Conservation (phyloP, 257 asterid genomes). For the Agastache rugosa region DNA sequence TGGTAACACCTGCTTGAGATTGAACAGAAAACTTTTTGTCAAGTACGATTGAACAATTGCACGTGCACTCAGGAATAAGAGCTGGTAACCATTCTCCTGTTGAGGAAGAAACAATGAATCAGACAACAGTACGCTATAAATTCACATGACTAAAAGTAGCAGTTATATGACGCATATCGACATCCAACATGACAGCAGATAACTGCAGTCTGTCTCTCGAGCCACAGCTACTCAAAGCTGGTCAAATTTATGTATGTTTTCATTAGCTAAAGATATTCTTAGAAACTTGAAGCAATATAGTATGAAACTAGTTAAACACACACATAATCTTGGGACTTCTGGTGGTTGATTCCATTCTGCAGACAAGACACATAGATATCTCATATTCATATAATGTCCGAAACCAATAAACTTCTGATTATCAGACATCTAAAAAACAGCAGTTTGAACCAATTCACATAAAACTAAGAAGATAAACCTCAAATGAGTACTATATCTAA, state of each 20-base stretch:
- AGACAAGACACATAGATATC: too few relatives aligned
- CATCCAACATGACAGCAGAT: constrained; percentile 3
- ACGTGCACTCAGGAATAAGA: constrained; percentile 95
- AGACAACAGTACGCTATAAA: constrained; percentile 22
- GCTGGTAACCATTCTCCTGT: constrained; percentile 98
- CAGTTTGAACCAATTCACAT: neutral
- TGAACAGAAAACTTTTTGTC: constrained; percentile 88
- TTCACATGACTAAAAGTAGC: neutral
- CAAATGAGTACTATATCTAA: neutral
- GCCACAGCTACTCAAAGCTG: too few relatives aligned
- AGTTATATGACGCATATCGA: neutral
- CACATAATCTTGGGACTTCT: too few relatives aligned
- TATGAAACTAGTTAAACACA: too few relatives aligned
- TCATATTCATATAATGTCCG: too few relatives aligned
- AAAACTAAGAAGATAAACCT: neutral
- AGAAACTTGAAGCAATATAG: too few relatives aligned
- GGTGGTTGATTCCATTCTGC: too few relatives aligned
- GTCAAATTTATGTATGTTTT: too few relatives aligned
- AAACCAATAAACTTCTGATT: neutral
- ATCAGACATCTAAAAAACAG: neutral
- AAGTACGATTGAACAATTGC: constrained; percentile 98
- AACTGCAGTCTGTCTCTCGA: neutral
- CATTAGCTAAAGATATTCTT: too few relatives aligned
- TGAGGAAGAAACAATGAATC: constrained; percentile 23
- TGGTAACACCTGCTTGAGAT: constrained; percentile 86